A percentile compares a stretch with the other conserved stretches of the same genome.
Conservation (phyloP, 2,329 filamentous ascomycete species). For the Sporothrix pseudoabietina region DNA sequence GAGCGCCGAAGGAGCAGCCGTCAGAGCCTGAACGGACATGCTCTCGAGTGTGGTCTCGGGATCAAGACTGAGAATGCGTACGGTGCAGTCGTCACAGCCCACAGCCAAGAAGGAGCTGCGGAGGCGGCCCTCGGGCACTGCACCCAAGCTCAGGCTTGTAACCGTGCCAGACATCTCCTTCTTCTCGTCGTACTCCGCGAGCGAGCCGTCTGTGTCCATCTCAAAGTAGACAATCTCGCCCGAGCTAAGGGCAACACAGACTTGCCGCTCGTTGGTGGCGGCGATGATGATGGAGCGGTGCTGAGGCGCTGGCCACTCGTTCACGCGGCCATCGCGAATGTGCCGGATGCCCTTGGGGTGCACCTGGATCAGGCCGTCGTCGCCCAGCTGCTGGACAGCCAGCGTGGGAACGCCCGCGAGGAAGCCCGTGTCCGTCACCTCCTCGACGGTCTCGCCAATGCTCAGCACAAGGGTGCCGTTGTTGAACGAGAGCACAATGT, state of each 20-base stretch:
- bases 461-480: conserved; percentile 90
- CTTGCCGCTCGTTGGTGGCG: conserved; percentile 88
- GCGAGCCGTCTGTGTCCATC: conserved; percentile 85
- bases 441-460: conserved; percentile 95
- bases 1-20: conserved; percentile 83
- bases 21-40: conserved; percentile 91
- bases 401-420: conserved; percentile 85
- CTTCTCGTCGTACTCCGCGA: conserved; percentile 93
- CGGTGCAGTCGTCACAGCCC: conserved; percentile 94
- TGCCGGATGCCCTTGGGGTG: conserved; percentile 96
- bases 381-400: conserved; percentile 90
- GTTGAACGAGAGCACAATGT: conserved; percentile 91
- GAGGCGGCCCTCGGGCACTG: conserved; percentile 85
- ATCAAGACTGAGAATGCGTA: conserved; percentile 86
- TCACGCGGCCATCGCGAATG: conserved; percentile 75
- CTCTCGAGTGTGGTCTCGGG: conserved; percentile 88
- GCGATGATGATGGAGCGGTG: conserved; percentile 95
- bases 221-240: conserved; percentile 98
- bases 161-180: conserved; percentile 95
- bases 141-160: conserved; percentile 89
- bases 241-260: conserved; percentile 90
- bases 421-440: conserved; percentile 92
- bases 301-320: conserved; percentile 91
- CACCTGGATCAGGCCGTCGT: conserved; percentile 89
- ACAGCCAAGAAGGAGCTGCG: conserved; percentile 93